Percentiles rank a stretch among this genome's conserved stretches.
Evolutionary conservation across 192 early-diverging fungal species (phyloP).

Genomic region (Hyaloraphidium curvatum): DNA sequence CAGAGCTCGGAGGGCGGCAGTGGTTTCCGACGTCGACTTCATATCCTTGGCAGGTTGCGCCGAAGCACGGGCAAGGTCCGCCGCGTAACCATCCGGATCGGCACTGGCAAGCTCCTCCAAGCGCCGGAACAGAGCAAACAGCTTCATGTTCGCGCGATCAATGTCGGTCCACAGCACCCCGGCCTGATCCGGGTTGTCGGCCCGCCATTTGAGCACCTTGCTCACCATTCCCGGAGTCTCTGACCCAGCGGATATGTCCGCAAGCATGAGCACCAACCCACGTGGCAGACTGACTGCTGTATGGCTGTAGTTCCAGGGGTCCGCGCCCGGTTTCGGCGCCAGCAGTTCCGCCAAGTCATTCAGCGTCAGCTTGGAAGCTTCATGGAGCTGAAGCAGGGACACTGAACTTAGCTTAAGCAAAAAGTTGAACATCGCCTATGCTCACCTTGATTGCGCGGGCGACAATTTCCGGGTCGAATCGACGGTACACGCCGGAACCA

Average conservation of each 20-base stretch:
- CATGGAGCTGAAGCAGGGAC: too few species aligned
- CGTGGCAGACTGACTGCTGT: conserved; percentile 55
- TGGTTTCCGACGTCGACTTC: too few species aligned
- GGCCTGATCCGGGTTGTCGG: conserved; percentile 37
- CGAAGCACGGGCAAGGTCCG: too few species aligned
- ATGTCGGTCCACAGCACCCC: conserved; percentile 2
- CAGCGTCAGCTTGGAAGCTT: too few species aligned
- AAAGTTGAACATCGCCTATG: not conserved
- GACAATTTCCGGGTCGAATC: conserved; percentile 58
- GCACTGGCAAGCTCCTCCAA: not conserved
- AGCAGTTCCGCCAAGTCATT: too few species aligned
- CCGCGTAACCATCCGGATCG: not conserved
- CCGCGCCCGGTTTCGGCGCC: too few species aligned
- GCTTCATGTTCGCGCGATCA: not conserved
- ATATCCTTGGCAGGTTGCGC: too few species aligned
- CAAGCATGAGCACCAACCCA: conserved; percentile 52
- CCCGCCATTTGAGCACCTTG: conserved; percentile 70
- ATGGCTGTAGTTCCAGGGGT: too few species aligned
- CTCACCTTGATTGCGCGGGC: conserved; percentile 20
- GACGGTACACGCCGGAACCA: conserved; percentile 68
- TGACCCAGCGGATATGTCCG: conserved; percentile 84
- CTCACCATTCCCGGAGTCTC: conserved; percentile 83
- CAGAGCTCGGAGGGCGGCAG: conserved; percentile 2
- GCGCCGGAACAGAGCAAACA: not conserved
- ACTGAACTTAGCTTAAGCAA: too few species aligned